Evolutionary conservation across 129 eudicot species (phyloP), one percentile per base, ranked within the genome.

Genomic region (carrot (Daucus carota)): DNA sequence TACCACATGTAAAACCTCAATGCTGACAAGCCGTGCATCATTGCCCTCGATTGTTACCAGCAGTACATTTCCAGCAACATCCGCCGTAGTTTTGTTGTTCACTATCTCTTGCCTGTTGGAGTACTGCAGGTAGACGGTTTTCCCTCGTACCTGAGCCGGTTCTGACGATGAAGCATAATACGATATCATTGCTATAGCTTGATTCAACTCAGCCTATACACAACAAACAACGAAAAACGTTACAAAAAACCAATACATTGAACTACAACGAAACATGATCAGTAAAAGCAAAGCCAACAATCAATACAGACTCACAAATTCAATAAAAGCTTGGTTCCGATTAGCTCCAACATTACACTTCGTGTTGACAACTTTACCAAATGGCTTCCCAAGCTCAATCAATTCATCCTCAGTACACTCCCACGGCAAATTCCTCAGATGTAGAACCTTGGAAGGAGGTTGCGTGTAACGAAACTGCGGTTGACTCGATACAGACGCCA

Each of bases 21-120:
- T 94, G 90, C 99, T 94, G 83, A 91, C 97, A 69, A 81, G 83
- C 59, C 97, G 90, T 40, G 98, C 97, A 81, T 91, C 97, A 74
- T 75, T 78, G 57, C 97, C 98, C 85, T 94, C 96, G 73, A 94
- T 91, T 31, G 97, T 91, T 84, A 94, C 93, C 89, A 94, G 63
- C n/a, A 91, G 85, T 38, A 94, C 99, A 79, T 94, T 94, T 48
- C 99, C 99, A 38, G 99, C 96, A 69, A 92, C 92, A 86, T 94
- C 99, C 59, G 97, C 99, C n/a, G 97, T 84, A 28, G 97, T 91
- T 81, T 94, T 94, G 86, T 94, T 94, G 92, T 94, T 91, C 90
- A 94, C 99, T 65, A 94, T 94, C 84, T 94, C 99, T 80, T 91
- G 99, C 79, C 99, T 87, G 89, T 94, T 94, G 29, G 99, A 94